Evolutionary conservation across 2,329 filamentous ascomycete genomes (phyloP).

Genomic region (Exophiala sp.): DNA sequence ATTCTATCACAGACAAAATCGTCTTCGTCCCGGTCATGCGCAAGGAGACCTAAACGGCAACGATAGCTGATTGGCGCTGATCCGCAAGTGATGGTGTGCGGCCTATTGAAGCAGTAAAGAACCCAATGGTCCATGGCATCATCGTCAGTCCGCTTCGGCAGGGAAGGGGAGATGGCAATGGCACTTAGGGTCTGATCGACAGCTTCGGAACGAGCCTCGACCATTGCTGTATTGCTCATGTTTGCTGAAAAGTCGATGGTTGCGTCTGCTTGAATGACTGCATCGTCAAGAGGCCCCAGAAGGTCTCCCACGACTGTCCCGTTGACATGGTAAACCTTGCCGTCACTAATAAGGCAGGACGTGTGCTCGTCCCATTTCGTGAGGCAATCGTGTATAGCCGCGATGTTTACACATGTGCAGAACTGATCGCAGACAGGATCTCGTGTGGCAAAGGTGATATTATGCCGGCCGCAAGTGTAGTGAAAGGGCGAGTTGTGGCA

Average conservation of each 20-base stretch:
- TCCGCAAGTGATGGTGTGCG: not conserved
- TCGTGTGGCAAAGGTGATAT: not conserved
- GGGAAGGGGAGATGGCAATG: not conserved
- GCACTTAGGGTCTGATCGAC: not conserved
- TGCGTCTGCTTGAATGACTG: not conserved
- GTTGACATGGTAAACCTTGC: not conserved
- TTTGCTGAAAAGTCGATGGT: not conserved
- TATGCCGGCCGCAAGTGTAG: not conserved
- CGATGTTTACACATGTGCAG: not conserved
- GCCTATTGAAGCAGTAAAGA: not conserved
- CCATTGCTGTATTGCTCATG: not conserved
- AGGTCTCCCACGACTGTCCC: not conserved
- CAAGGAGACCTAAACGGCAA: not conserved
- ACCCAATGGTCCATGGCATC: not conserved
- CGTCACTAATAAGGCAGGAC: not conserved
- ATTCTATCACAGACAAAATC: not conserved
- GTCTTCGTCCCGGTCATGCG: not conserved
- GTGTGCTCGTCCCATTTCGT: not conserved
- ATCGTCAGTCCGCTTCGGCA: not conserved
- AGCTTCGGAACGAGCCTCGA: not conserved
- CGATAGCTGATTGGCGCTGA: not conserved
- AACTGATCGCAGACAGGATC: not conserved
- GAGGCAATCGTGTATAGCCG: not conserved
- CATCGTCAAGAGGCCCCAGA: not conserved
- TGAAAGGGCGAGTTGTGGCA: not conserved